These are phyloP conservation scores for Aspergillus egyptiacus DNA, from an alignment of 495 filamentous ascomycete genomes.

Conservation along the genomic window DNA sequence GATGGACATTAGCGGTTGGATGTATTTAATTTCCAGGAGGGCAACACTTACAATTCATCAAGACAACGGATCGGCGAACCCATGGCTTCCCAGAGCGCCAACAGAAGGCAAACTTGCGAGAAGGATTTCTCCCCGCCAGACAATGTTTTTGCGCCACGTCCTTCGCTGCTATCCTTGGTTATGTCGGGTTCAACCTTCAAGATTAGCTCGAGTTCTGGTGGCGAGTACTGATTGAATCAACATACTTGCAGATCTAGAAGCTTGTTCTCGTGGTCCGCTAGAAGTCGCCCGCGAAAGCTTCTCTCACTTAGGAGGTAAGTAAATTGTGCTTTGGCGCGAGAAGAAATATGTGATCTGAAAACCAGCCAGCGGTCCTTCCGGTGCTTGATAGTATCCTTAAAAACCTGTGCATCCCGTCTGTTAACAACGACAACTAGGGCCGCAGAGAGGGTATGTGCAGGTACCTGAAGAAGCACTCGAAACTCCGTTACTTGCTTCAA, in stretches of 20 bases:
- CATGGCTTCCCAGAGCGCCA: conserved; percentile 98
- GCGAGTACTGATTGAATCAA: background rate
- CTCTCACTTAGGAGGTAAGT: conserved; percentile 81
- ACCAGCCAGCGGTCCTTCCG: conserved; percentile 70
- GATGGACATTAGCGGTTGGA: conserved; percentile 17
- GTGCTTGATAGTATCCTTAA: conserved; percentile 61
- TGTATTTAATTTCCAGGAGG: background rate
- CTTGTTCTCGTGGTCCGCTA: conserved; percentile 68
- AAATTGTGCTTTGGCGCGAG: conserved; percentile 78
- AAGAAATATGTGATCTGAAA: conserved; percentile 78
- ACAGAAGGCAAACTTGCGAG: conserved; percentile 86
- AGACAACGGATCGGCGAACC: conserved; percentile 88
- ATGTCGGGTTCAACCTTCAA: conserved; percentile 68
- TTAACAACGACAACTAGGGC: conserved; percentile 3
- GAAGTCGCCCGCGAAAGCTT: conserved; percentile 75
- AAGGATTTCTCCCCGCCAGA: conserved; percentile 97
- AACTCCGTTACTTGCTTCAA: conserved; percentile 43
- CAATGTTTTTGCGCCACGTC: conserved; percentile 80
- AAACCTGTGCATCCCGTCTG: conserved; percentile 25
- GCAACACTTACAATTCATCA: conserved; percentile 74
- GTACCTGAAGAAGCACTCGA: conserved; percentile 48
- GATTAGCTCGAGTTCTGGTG: background rate
- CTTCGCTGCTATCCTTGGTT: conserved; percentile 57
- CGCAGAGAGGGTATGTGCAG: background rate
- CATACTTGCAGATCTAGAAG: conserved; percentile 68